Conservation (phyloP, 441 rosid species). For the Macaranga tanarius region DNA sequence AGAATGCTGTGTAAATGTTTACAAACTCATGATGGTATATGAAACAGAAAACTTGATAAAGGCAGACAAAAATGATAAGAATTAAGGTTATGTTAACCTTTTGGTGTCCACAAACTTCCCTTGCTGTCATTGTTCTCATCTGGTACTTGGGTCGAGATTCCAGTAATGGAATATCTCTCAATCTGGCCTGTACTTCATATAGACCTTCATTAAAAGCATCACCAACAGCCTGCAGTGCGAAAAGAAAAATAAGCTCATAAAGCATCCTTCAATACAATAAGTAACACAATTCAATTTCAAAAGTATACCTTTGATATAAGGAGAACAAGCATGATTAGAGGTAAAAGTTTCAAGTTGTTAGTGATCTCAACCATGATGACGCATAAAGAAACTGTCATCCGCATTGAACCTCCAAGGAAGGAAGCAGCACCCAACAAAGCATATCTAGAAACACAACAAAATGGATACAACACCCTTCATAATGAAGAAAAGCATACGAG, state of each 20-base stretch:
- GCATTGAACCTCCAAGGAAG: conserved; percentile 98
- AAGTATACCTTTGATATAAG: conserved; percentile 88
- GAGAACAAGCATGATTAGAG: conserved; percentile 98
- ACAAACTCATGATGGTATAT: background rate
- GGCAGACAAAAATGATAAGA: conserved; percentile 9
- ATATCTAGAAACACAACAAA: conserved; percentile 52
- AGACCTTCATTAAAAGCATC: conserved; percentile 98
- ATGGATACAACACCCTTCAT: conserved; percentile 25
- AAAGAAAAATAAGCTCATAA: conserved; percentile 16
- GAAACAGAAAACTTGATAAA: background rate
- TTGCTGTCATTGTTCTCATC: conserved; percentile 81
- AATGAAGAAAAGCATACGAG: conserved; percentile 6
- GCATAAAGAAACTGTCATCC: conserved; percentile 97
- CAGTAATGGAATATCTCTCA: conserved; percentile 82
- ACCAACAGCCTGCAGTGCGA: conserved; percentile 81
- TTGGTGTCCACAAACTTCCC: conserved; percentile 81
- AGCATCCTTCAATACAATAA: conserved; percentile 17
- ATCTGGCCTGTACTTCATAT: conserved; percentile 88
- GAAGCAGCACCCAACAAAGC: conserved; percentile 99
- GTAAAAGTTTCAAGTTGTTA: conserved; percentile 87
- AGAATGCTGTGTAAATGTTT: background rate
- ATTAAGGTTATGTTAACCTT: conserved; percentile 49
- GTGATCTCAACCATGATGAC: conserved; percentile 99
- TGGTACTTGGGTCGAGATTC: conserved; percentile 90
- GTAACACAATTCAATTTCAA: conserved; percentile 18